Base-by-base conservation (phyloP, 2,329 filamentous ascomycete species). In the Alternaria postmessia region DNA sequence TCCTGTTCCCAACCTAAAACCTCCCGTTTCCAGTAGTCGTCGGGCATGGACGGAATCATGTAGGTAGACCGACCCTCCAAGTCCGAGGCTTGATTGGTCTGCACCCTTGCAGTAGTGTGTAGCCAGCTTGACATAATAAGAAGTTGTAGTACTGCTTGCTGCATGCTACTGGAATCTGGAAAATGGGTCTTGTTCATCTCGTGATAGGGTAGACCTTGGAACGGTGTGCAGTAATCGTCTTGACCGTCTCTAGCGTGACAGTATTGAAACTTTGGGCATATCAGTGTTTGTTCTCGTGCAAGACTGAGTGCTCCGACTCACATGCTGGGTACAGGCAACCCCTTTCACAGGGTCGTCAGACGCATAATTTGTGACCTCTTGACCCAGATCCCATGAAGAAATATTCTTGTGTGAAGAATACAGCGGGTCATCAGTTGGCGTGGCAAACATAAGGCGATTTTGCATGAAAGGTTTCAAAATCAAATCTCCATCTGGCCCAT, bases 1-100 rank as follows among this genome's bases (percentile, higher is more conserved):
- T 61, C 56, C 12, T 49, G 38, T 48, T 71, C 65, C 70, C 70
- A 72, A 3, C 60, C 62, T 5, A 57, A 44, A 16, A 70, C 34
- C 46, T 72, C 70, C 3, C 43, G 53, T 12, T 68, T 49, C 68
- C 70, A 72, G 44, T 70, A 67, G 12, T 70, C 62, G 14, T 63
- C 34, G 20, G 68, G 36, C 42, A 68, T 24, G 24, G 24, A 24
- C 24, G 24, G 24, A 24, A 24, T 24, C 24, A 24, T 24, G 24
- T 24, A 24, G 24, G 24, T 24, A 24, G 24, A 24, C 24, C 24
- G 24, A 24, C 24, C 24, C 24, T 24, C 24, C 4, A 24, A 24
- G 24, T 24, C 24, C 24, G 24, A 24, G n/a, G 51, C 20, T 22
- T 47, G 18, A 20, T 26, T 30, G 5, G 43, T 28, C 43, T 30